These are phyloP conservation scores for Zelonia costaricensis DNA, from an alignment of 208 protist genomes.

Conservation along the genomic window DNA sequence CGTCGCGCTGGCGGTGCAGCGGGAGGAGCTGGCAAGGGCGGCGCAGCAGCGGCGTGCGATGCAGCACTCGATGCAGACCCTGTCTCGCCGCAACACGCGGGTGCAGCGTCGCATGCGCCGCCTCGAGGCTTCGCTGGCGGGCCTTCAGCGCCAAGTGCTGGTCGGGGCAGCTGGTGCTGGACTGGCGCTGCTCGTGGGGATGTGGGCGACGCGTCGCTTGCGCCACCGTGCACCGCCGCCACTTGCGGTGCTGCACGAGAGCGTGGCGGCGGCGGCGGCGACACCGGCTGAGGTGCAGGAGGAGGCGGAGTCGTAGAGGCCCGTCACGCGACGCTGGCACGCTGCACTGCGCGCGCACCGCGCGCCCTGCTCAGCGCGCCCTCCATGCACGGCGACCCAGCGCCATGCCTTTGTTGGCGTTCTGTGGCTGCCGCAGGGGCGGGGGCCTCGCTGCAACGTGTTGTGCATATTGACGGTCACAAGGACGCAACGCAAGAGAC, in stretches of 20 bases:
- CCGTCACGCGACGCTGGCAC: no score
- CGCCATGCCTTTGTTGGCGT: no score
- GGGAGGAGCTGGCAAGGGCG: conserved; percentile 16
- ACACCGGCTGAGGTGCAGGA: background rate
- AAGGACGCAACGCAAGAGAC: no score
- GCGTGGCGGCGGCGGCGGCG: background rate
- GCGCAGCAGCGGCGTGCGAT: conserved; percentile 13
- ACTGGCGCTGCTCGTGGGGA: conserved; percentile 10
- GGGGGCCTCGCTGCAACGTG: no score
- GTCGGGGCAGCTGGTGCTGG: conserved; percentile 13
- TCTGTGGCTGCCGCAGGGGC: no score
- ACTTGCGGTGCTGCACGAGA: background rate
- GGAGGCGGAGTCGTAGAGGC: background rate
- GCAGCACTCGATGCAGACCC: conserved; percentile 11
- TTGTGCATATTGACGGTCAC: no score
- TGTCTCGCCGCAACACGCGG: conserved; percentile 11
- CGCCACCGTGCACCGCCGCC: background rate
- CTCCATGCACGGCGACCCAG: no score
- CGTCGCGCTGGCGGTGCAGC: conserved; percentile 16
- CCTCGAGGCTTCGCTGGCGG: conserved; percentile 8
- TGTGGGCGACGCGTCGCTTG: conserved; percentile 20
- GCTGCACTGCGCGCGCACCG: no score
- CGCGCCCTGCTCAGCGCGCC: no score
- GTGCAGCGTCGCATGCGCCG: conserved; percentile 18
- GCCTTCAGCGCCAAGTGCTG: conserved; percentile 20